Conservation (phyloP, 768 basidiomycete genomes). For the Leccinum pellstonianum region DNA sequence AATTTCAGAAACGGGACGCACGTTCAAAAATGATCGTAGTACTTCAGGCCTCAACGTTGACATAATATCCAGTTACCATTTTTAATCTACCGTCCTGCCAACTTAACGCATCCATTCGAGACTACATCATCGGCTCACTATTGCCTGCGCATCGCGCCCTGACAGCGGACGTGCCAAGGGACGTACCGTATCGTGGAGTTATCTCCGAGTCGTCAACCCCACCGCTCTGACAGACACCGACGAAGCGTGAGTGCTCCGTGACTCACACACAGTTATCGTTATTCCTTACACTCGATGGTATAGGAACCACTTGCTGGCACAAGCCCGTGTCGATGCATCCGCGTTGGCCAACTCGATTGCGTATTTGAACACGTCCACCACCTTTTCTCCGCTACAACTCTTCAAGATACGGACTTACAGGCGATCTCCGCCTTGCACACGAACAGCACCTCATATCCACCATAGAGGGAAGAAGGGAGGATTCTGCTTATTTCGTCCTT, state of each 20-base stretch:
- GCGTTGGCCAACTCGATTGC: constrained; percentile 81
- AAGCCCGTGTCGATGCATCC: constrained; percentile 45
- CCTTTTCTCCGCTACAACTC: constrained; percentile 85
- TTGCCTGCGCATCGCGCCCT: no score
- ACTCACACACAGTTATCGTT: neutral
- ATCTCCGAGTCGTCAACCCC: neutral
- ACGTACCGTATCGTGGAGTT: no score
- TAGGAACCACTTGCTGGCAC: neutral
- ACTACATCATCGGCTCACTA: no score
- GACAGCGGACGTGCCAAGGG: no score
- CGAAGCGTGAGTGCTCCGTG: constrained; percentile 51
- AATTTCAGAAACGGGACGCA: no score
- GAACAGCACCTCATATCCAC: constrained; percentile 94
- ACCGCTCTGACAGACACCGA: constrained; percentile 60
- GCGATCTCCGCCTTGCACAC: constrained; percentile 92
- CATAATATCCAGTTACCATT: no score
- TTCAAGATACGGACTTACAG: constrained; percentile 92
- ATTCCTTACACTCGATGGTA: neutral
- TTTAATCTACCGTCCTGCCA: no score
- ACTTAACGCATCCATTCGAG: no score
- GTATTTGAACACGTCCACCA: constrained; percentile 74
- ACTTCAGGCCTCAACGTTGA: no score
- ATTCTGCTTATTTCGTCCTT: neutral
- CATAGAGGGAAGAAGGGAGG: constrained; percentile 24
- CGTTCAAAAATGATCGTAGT: no score